Base-by-base conservation (phyloP, 495 filamentous ascomycete species). In the Trichoderma reesei region DNA sequence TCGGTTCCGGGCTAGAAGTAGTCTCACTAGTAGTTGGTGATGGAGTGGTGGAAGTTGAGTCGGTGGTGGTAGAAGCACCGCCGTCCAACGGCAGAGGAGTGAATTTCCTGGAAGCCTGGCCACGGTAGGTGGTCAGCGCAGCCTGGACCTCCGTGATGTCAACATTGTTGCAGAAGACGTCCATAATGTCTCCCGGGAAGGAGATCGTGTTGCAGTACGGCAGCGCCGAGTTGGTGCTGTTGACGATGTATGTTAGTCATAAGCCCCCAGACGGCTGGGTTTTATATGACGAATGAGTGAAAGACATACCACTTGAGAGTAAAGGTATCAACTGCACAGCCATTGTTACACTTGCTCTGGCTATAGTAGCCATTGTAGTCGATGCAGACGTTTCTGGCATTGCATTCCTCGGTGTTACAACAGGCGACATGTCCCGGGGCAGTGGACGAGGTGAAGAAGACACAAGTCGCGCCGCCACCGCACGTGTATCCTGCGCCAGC, bases 221-320 rank as follows among this genome's bases (percentile, higher is more conserved):
- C 5, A 59, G 38, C 10, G 56, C 31, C 0, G 63, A 41, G 59
- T 66, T 59, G 13, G 75, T 73, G 51, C 76, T 79, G 59, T 48
- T 64, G 41, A 56, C n/a, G 36, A 42, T 41, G 56, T 42, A 26
- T 46, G 63, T 66, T 31, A 41, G 65, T 33, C 1, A 16, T 26
- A 26, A 20, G 18, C 38, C 18, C 31, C 31, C 41, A 64, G 11
- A 60, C 26, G 20, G n/a, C 9, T 34, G 13, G 56, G 4, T 56
- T 56, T 26, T 5, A 9, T 10, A 33, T 10, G 51, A 4, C 26
- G 41, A 16, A 41, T 41, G 18, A n/a, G 59, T 3, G 36, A 10
- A 34, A 26, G 26, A 67, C 69, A 62, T 67, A 77, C 77, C 77
- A 80, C 63, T 78, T 78, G 18, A 74, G 62, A 5, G 72, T 80